These are phyloP conservation scores for Wickerhamomyces tratensis DNA, from an alignment of 805 yeast species.

Conservation along the genomic window DNA sequence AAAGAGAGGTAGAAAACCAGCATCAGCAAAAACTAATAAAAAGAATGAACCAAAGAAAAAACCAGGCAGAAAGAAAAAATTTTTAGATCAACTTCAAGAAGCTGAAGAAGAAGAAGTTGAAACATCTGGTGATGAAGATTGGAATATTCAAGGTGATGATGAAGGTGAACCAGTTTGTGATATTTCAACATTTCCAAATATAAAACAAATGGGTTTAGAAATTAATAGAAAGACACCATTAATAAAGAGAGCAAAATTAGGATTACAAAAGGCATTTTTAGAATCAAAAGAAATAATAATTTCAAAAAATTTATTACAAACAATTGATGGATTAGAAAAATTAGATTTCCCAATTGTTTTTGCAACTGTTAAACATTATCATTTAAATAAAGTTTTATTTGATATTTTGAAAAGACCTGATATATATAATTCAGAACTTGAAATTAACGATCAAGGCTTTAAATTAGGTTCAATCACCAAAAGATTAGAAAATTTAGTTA, in stretches of 20 bases:
- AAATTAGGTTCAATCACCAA: slow-evolving; percentile 6
- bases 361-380: slow-evolving; percentile 17
- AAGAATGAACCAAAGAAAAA: slow-evolving; percentile 2
- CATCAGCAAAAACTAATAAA: slow-evolving; percentile 9
- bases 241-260: slow-evolving; percentile 20
- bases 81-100: not conserved
- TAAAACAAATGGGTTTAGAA: slow-evolving; percentile 6
- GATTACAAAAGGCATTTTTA: slow-evolving; percentile 12
- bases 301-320: not conserved
- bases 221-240: slow-evolving; percentile 11
- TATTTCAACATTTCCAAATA: slow-evolving; percentile 6
- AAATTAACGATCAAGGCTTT: slow-evolving; percentile 4
- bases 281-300: slow-evolving; percentile 5
- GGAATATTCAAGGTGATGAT: slow-evolving; percentile 10
- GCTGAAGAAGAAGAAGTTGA: slow-evolving; percentile 11
- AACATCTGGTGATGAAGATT: slow-evolving; percentile 17
- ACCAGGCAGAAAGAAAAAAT: slow-evolving; percentile 4
- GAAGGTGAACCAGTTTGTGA: slow-evolving; percentile 11
- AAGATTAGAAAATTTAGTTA: slow-evolving; percentile 9
- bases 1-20: slow-evolving; percentile 4
- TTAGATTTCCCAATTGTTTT: not conserved
- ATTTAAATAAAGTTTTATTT: slow-evolving; percentile 22
- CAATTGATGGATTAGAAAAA: not conserved
- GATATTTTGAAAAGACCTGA: slow-evolving; percentile 28
- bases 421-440: slow-evolving; percentile 3